phyloP scores from a whole-genome alignment of 495 filamentous ascomycete species.

The Viridothelium virens region DNA sequence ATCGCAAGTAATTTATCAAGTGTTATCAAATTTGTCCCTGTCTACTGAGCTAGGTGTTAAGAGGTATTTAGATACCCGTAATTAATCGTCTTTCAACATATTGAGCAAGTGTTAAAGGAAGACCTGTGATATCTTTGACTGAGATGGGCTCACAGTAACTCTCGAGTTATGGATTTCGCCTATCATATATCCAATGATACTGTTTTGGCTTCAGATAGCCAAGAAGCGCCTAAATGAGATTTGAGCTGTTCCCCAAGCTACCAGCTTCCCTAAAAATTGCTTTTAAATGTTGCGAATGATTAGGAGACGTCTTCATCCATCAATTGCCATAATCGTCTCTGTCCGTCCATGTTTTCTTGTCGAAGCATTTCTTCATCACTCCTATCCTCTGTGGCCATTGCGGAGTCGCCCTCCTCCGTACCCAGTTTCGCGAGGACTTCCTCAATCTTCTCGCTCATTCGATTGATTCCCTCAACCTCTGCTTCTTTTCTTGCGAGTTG shows the following conservation, averaged over 20 bases:
- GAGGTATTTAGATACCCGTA: neutral
- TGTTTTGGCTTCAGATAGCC: too few species aligned
- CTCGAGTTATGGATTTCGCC: too few species aligned
- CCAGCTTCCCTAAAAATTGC: neutral
- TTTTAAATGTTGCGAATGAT: too few species aligned
- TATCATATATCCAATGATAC: too few species aligned
- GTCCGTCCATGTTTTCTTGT: neutral
- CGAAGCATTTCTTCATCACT: neutral
- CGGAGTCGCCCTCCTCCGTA: neutral
- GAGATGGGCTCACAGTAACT: too few species aligned
- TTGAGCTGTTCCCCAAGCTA: neutral
- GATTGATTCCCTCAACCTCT: conserved; percentile 71
- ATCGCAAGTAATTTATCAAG: neutral
- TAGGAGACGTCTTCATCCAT: neutral
- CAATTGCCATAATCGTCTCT: neutral
- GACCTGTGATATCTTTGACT: too few species aligned
- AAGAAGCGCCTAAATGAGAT: too few species aligned
- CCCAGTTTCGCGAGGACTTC: conserved; percentile 56
- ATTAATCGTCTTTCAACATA: neutral
- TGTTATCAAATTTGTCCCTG: neutral
- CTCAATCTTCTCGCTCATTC: conserved; percentile 64
- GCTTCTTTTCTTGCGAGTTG: conserved; percentile 62
- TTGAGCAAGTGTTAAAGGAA: too few species aligned
- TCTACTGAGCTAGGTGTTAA: neutral
- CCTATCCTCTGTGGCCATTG: neutral